These are phyloP conservation scores for Boletus vermiculosoides DNA, from an alignment of 768 basidiomycete species.

Conservation along the genomic window DNA sequence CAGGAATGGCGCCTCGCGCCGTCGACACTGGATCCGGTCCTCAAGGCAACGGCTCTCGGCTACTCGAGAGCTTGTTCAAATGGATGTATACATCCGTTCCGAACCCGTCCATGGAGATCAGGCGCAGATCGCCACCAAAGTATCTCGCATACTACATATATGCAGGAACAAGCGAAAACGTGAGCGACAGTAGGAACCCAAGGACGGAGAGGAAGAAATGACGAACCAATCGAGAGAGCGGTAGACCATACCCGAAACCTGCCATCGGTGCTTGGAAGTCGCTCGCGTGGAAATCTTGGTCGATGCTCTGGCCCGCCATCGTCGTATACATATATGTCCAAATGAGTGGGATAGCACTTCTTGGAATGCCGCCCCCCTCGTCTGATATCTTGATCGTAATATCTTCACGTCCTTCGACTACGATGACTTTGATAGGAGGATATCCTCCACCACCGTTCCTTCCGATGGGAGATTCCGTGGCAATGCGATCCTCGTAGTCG, in stretches of 20 bases:
- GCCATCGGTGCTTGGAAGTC: slow-evolving; percentile 99
- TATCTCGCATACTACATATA: slow-evolving; percentile 79
- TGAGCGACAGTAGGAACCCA: slow-evolving; percentile 42
- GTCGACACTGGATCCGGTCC: neutral
- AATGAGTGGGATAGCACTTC: slow-evolving; percentile 84
- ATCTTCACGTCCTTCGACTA: slow-evolving; percentile 95
- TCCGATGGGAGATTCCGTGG: slow-evolving; percentile 8
- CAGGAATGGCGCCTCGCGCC: neutral
- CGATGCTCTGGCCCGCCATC: slow-evolving; percentile 69
- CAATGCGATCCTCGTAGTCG: slow-evolving; percentile 57
- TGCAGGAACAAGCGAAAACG: neutral
- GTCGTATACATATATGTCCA: slow-evolving; percentile 99
- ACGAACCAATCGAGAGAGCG: slow-evolving; percentile 84
- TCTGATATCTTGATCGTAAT: slow-evolving; percentile 99
- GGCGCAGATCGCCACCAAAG: slow-evolving; percentile 87
- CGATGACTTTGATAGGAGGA: slow-evolving; percentile 47
- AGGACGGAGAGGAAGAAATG: slow-evolving; percentile 53
- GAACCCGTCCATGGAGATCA: slow-evolving; percentile 99
- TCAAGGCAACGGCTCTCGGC: slow-evolving; percentile 28
- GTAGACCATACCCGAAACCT: slow-evolving; percentile 93
- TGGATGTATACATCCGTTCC: slow-evolving; percentile 95
- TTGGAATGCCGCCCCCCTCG: slow-evolving; percentile 89
- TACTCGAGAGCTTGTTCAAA: slow-evolving; percentile 75
- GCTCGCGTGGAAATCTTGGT: slow-evolving; percentile 70
- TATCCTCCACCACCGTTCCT: slow-evolving; percentile 11